Base-by-base conservation (phyloP, 768 basidiomycete genomes). In the Mycena floridula region DNA sequence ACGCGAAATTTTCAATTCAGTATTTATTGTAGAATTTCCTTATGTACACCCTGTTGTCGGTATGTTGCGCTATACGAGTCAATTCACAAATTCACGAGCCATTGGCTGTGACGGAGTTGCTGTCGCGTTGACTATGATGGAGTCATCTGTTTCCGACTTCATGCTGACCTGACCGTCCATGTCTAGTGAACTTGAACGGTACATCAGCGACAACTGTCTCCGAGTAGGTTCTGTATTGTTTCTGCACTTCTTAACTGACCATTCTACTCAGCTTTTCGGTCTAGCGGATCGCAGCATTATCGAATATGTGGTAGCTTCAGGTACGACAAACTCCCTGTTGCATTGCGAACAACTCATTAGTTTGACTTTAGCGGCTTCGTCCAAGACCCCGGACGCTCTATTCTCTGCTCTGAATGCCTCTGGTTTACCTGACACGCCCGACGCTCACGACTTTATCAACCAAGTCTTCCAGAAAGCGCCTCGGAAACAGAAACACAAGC, bases 291-390 rank as follows among this genome's bases (percentile, higher is more conserved):
- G 74, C 51, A 89, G 79, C 51, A 89, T 86, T 48, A 79, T 91
- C 53, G 85, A 91, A 68, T 96, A 83, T 61, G 84, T 96, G 26
- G 70, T 89, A 60, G 89, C 89, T 40, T 82, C 87, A 63, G 91
- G 89, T 85, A 50, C 30, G 74, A 59, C 45, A 24, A 35, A 18
- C 7, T 40, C 25, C 13, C 44, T 36, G 56, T 46, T 30, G 43
- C n/a, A 40, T 26, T n/a, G 36, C 42, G 22, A 12, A 43, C 4
- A 22, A 21, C 18, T 37, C 40, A n/a, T 18, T 15, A 30, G 25
- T 11, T 35, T 40, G 16, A 22, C n/a, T 46, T 3, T 54, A 84
- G 91, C 89, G n/a, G 81, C 85, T 3, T 82, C 85, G 44, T 76
- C 90, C 43, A 94, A 94, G 62, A 78, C 84, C 7, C 74, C 89